Conservation (phyloP, 768 basidiomycete genomes). For the Cyclocybe aegerita region DNA sequence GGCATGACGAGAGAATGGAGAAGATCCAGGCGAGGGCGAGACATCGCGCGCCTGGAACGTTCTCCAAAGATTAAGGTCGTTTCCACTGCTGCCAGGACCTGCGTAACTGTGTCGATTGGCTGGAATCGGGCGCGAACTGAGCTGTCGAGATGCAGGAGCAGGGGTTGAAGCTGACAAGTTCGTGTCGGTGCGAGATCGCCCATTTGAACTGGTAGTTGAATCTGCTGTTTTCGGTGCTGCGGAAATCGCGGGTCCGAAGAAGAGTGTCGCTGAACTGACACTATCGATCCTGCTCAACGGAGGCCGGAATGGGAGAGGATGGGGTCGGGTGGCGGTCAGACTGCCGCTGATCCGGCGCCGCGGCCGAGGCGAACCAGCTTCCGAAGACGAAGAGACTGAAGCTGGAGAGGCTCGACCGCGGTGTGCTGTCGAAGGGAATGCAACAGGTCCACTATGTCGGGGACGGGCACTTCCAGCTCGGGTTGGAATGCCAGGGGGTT, state of each 20-base stretch:
- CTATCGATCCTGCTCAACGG: conserved; percentile 54
- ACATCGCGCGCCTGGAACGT: conserved; percentile 36
- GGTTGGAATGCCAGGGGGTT: conserved; percentile 17
- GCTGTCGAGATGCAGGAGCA: conserved; percentile 15
- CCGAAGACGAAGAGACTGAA: conserved; percentile 44
- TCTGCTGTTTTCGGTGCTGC: conserved; percentile 12
- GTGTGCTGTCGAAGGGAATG: conserved; percentile 42
- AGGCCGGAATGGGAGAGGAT: conserved; percentile 27
- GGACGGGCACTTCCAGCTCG: conserved; percentile 19
- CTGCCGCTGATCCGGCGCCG: conserved; percentile 51
- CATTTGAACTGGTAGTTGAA: conserved; percentile 8
- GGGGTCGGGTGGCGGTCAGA: conserved; percentile 13
- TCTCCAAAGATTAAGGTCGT: conserved; percentile 34
- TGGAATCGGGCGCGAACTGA: conserved; percentile 26
- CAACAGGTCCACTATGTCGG: conserved; percentile 32
- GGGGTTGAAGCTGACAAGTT: conserved; percentile 4
- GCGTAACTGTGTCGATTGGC: conserved; percentile 67
- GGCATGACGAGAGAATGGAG: conserved; percentile 31
- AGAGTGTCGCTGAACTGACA: conserved; percentile 58
- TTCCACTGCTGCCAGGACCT: conserved; percentile 37
- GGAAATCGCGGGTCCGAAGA: conserved; percentile 63
- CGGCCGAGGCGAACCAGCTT: conserved; percentile 51
- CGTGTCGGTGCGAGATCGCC: conserved; percentile 31
- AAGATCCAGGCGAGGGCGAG: conserved; percentile 51
- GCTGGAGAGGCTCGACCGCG: conserved; percentile 37